Evolutionary conservation across 1,139 yeast species (phyloP), one percentile per base, ranked within the genome.

Genomic region (Pichia sp.): DNA sequence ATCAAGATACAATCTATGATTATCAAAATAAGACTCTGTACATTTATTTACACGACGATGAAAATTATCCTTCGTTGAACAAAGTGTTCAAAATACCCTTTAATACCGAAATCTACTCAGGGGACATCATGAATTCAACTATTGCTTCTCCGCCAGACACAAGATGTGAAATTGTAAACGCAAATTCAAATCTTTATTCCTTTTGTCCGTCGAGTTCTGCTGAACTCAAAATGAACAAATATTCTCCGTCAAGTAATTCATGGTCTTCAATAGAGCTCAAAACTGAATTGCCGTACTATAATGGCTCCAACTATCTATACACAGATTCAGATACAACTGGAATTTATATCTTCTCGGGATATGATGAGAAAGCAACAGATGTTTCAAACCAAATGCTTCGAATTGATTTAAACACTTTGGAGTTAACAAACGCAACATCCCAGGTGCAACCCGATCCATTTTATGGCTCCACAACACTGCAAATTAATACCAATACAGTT

Each of bases 301-400:
- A 49, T 1, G 57, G 61, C 37, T 54, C 76, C 5, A 53, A 73
- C 2, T 61, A 71, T 42, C 55, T 73, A 54, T 57, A 72, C 7
- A 67, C 74, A 0, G 57, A 66, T 26, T 66, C 64, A 36, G 66
- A 62, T 31, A 50, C 58, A 6, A 55, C 57, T 9, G 58, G 67
- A 3, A 56, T 75, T 1, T 75, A 72, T 52, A 64, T 76, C 3
- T 77, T 71, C 52, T 81, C 81, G 3, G 82, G 82, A 0, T 43
- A 50, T 2, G 37, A 48, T 2, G 32, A 35, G 3, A 39, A 52
- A 2, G 50, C 49, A 0, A 42, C 48, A 5, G 26, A 34, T 10
- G 26, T 34, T 23, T 64, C 75, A 3, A 57, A 58, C 47, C 57
- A 75, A 33, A 59, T 77, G 46, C 49, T 72, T 27, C 60, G 64